These are phyloP conservation scores for Seminavis robusta DNA, from an alignment of 108 stramenopile species.

Conservation along the genomic window DNA sequence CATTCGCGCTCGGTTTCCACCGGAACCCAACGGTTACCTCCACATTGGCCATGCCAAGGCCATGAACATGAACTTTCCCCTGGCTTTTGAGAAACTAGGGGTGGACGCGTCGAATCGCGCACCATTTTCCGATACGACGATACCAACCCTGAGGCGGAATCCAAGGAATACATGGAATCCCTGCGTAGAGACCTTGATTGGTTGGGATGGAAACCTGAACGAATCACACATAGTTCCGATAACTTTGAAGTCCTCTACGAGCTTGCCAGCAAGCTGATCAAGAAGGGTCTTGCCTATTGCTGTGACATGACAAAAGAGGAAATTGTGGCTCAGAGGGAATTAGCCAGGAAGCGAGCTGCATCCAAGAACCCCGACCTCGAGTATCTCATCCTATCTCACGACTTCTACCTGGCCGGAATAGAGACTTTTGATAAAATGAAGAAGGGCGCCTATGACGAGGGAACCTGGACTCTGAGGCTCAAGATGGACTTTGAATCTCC, in stretches of 20 bases:
- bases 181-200: constrained; percentile 74
- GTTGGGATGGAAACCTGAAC: constrained; percentile 94
- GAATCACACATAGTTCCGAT: constrained; percentile 92
- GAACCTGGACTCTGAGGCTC: constrained; percentile 89
- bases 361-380: constrained; percentile 63
- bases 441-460: constrained; percentile 91
- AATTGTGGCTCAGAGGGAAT: constrained; percentile 89
- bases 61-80: constrained; percentile 74
- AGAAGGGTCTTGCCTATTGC: constrained; percentile 93
- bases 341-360: constrained; percentile 69
- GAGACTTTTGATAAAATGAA: constrained; percentile 79
- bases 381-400: constrained; percentile 54
- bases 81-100: constrained; percentile 94
- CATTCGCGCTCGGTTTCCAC: constrained; percentile 92
- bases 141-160: constrained; percentile 98
- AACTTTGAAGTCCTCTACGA: constrained; percentile 90
- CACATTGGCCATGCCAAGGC: constrained; percentile 99
- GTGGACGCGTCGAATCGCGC: constrained; percentile 72
- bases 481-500: constrained; percentile 96
- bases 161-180: constrained; percentile 93
- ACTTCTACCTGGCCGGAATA: constrained; percentile 82
- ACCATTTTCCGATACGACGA: constrained; percentile 98
- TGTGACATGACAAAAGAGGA: constrained; percentile 96
- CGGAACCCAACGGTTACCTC: constrained; percentile 98
- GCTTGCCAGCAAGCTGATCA: constrained; percentile 87